Evolutionary conservation across 2,329 filamentous ascomycete species (phyloP).

Genomic region (Cyclaneusma minus): DNA sequence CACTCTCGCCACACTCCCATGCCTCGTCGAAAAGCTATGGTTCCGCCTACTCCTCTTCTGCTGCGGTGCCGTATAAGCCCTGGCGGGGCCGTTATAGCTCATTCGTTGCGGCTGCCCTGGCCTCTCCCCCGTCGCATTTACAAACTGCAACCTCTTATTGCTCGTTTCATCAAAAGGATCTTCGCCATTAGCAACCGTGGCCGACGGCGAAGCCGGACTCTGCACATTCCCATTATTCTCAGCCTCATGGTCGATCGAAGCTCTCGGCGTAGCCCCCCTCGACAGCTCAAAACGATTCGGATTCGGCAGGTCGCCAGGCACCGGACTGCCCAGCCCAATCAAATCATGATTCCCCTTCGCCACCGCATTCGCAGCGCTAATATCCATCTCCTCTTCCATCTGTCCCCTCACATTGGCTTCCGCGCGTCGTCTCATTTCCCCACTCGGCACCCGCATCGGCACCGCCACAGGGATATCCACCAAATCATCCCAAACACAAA

Average conservation of each 20-base stretch:
- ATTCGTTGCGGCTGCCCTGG: constrained; percentile 16
- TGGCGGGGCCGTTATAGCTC: constrained; percentile 19
- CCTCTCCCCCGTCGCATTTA: too few relatives aligned
- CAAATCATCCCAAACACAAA: constrained; percentile 95
- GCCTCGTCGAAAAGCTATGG: constrained; percentile 22
- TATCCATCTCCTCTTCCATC: constrained; percentile 83
- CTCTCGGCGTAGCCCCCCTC: constrained; percentile 26
- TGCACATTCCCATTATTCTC: constrained; percentile 13
- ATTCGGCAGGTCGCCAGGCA: constrained; percentile 50
- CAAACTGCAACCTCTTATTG: too few relatives aligned
- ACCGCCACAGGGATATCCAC: constrained; percentile 93
- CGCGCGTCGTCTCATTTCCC: constrained; percentile 61
- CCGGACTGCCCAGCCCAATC: constrained; percentile 43
- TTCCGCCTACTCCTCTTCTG: too few relatives aligned
- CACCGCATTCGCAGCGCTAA: constrained; percentile 52
- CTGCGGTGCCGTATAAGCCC: too few relatives aligned
- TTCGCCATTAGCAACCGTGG: too few relatives aligned
- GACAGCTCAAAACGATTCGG: constrained; percentile 62
- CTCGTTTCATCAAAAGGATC: too few relatives aligned
- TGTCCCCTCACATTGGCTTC: constrained; percentile 28
- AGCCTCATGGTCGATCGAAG: too few relatives aligned
- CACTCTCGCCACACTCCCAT: constrained; percentile 18
- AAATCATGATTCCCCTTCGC: constrained; percentile 48
- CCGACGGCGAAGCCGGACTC: too few relatives aligned
- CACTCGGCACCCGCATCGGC: constrained; percentile 69